Conservation (phyloP, 208 protist genomes). For the Strigomonas culicis region DNA sequence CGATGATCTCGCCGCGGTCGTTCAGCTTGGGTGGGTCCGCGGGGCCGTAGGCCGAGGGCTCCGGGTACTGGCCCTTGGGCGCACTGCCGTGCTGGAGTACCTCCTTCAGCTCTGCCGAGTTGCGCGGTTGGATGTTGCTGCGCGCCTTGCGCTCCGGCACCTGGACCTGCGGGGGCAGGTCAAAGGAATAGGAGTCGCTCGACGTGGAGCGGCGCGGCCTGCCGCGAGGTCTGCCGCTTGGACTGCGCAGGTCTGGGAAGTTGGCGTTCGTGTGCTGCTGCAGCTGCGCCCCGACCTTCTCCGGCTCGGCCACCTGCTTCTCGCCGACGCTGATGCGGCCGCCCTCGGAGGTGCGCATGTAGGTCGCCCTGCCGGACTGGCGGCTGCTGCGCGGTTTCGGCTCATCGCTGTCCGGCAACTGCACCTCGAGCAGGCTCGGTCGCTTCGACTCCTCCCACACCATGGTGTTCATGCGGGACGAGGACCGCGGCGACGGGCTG, state of each 20-base stretch:
- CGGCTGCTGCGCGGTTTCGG: conserved; percentile 16
- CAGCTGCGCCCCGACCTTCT: conserved; percentile 58
- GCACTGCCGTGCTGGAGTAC: conserved; percentile 24
- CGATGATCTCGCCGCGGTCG: conserved; percentile 56
- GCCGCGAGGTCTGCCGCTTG: conserved; percentile 12
- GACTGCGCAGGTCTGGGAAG: conserved; percentile 37
- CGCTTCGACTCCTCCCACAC: conserved; percentile 68
- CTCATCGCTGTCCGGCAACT: conserved; percentile 32
- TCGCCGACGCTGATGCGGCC: conserved; percentile 73
- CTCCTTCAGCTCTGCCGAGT: conserved; percentile 45
- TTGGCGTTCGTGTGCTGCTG: conserved; percentile 54
- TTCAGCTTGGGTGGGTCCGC: conserved; percentile 32
- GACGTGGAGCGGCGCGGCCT: conserved; percentile 17
- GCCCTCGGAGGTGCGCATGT: conserved; percentile 60
- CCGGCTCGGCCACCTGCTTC: conserved; percentile 35
- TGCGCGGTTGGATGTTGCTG: conserved; percentile 33
- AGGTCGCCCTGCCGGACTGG: conserved; percentile 37
- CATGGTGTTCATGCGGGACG: conserved; percentile 80
- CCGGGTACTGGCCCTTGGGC: conserved; percentile 16
- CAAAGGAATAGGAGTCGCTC: conserved; percentile 43
- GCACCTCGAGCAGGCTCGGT: conserved; percentile 64
- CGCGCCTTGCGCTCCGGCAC: conserved; percentile 27
- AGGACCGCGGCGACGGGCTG: conserved; percentile 72
- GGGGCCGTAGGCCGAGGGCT: conserved; percentile 7
- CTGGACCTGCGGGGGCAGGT: conserved; percentile 57